Conservation (phyloP, 148 eudicot genomes). For the Silene uniflora region DNA sequence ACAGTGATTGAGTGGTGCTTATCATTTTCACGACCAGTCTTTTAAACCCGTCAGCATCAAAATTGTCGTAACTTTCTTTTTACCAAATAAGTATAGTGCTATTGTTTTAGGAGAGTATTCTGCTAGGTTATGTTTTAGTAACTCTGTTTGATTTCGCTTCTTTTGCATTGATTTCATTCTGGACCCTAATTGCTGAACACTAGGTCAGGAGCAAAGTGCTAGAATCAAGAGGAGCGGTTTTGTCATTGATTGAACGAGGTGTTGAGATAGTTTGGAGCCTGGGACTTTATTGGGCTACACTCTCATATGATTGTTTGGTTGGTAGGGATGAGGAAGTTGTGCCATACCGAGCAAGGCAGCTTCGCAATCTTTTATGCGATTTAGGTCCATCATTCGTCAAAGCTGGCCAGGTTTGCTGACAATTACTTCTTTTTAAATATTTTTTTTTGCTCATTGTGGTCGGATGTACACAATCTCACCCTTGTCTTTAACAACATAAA, state of each 20-base stretch:
- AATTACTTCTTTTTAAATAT: not conserved
- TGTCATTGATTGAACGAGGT: constrained; percentile 77
- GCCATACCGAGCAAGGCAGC: constrained; percentile 91
- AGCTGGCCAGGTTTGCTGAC: constrained; percentile 83
- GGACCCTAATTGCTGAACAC: constrained; percentile 13
- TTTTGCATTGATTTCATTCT: not conserved
- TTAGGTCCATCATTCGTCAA: constrained; percentile 96
- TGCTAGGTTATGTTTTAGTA: not conserved
- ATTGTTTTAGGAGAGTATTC: too few species aligned
- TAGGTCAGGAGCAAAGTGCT: constrained; percentile 89
- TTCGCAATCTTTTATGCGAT: constrained; percentile 76
- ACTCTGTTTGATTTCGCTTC: not conserved
- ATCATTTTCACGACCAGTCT: too few species aligned
- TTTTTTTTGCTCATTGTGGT: not conserved
- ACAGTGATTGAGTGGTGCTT: too few species aligned
- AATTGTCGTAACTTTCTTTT: too few species aligned
- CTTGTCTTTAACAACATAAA: too few species aligned
- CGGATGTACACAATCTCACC: too few species aligned
- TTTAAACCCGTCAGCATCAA: too few species aligned
- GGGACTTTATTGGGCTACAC: constrained; percentile 77
- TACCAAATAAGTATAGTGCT: too few species aligned
- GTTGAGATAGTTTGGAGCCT: constrained; percentile 90
- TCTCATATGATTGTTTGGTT: constrained; percentile 69
- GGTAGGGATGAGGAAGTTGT: constrained; percentile 94
- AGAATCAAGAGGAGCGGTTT: constrained; percentile 74